Percentiles rank a stretch among this genome's conserved stretches.
Conservation (phyloP, 2,329 filamentous ascomycete species). For the Akanthomyces dipterigenus region DNA sequence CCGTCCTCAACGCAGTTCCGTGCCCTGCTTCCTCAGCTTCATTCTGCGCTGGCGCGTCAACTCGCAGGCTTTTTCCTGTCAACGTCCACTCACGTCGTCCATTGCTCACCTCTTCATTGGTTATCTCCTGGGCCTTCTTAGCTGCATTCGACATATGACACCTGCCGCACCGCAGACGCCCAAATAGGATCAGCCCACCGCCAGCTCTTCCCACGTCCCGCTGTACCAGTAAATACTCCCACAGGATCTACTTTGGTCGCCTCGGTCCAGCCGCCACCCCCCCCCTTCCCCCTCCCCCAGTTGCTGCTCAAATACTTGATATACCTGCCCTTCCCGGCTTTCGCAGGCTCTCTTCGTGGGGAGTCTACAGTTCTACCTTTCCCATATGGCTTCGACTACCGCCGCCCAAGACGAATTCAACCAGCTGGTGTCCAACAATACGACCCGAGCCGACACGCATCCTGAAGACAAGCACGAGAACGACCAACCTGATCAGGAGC, state of each 20-base stretch:
- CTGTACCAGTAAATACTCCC: background rate
- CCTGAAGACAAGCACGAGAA: constrained; percentile 52
- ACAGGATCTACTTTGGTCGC: constrained; percentile 4
- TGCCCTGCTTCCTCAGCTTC: constrained; percentile 13
- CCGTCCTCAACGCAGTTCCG: constrained; percentile 10
- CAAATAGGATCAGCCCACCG: constrained; percentile 1
- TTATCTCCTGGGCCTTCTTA: background rate
- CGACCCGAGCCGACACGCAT: constrained; percentile 38
- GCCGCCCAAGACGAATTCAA: constrained; percentile 63
- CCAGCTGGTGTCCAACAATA: constrained; percentile 52
- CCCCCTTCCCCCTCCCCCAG: background rate
- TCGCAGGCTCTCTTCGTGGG: constrained; percentile 4
- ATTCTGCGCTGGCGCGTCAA: constrained; percentile 10
- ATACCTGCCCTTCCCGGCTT: constrained; percentile 8
- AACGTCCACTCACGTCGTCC: background rate
- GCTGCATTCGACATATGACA: background rate
- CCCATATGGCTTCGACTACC: constrained; percentile 42
- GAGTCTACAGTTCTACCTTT: background rate
- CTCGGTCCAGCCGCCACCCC: background rate
- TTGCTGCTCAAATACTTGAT: constrained; percentile 3
- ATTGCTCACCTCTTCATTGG: background rate
- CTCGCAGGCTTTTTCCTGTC: background rate
- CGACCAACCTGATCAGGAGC: constrained; percentile 42
- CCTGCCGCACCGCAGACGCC: background rate
- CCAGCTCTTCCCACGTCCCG: background rate